Base-by-base conservation (phyloP, 2,329 filamentous ascomycete species). In the Colletotrichum eleusines region DNA sequence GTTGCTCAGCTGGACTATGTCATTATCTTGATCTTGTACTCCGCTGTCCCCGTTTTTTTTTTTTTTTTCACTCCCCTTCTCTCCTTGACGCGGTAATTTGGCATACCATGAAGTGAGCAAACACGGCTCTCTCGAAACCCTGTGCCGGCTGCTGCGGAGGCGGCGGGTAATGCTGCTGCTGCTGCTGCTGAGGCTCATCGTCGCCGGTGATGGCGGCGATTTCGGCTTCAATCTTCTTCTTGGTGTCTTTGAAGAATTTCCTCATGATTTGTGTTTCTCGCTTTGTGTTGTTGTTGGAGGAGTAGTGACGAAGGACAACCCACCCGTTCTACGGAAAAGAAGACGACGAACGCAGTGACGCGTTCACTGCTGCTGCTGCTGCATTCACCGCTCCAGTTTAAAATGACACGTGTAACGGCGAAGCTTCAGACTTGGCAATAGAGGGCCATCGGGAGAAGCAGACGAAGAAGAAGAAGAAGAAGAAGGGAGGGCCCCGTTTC, bases 41-140 rank as follows among this genome's bases (percentile, higher is more conserved):
- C 38, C 12, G 58, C 20, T 16, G 33, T 33, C 23, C 55, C 23
- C 4, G 12, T 2, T 16, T 8, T 26, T 11, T 2, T 8, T 11
- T 7, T 20, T 11, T 2, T 9, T 28, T 26, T 18, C n/a, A n/a
- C n/a, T n/a, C n/a, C n/a, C n/a, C n/a, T n/a, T n/a, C n/a, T n/a
- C 2, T n/a, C 3, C 12, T 23, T 16, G 18, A 35, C 38, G 23
- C 40, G 57, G 3, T 62, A 40, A 20, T 42, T 23, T 31, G 11
- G 40, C 60, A 28, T 40, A 72, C 69, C 69, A 72, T 72, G 60
- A 72, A 72, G 31, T 72, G 69, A 35, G 66, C 69, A 54, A 72
- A 72, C 0, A 70, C 66, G 2, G 69, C 69, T 40, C 69, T 46
- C n/a, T 63, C 64, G 38, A 28, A 71, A 35, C 44, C 63, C 23